Base-by-base conservation (phyloP, 768 basidiomycete genomes). In the Serendipita sp. region DNA sequence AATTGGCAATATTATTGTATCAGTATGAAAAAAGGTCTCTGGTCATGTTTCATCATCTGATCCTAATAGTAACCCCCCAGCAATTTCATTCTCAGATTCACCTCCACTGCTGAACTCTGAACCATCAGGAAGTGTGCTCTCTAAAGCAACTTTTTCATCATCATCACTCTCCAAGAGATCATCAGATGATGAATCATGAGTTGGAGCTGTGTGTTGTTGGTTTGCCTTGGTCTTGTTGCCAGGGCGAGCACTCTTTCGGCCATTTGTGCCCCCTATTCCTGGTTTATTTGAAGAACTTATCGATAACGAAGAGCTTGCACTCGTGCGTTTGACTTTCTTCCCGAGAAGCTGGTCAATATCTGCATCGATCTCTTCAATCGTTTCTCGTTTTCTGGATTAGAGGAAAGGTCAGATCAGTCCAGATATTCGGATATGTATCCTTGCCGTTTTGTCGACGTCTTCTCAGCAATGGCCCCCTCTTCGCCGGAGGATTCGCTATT, bases 291-390 rank as follows among this genome's bases (percentile, higher is more conserved):
- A 60, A 4, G 29, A n/a, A 23, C 8, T 10, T 10, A 60, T 60
- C 10, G 55, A 60, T n/a, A 34, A 29, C 33, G 55, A 27, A 4
- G 55, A 60, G 16, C 27, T 29, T 4, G 27, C 55, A 34, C 55
- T 60, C 8, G 27, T 31, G 8, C 55, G 18, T 60, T 60, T 60
- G n/a, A 60, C 27, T 27, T n/a, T 3, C 33, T 60, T 60, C 27
- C 55, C 55, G 4, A 60, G 55, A 4, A 60, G 4, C 31, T 60
- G 55, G 33, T 60, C 55, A 37, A 60, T 60, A n/a, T 60, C 55
- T 5, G 55, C 55, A 34, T 60, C 55, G 8, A 60, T 60, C n/a
- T 60, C 55, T 33, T 60, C 55, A 10, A 60, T 60, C 8, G 55
- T 60, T 60, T 60, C 55, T 33, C 55, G 11, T 36, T 60, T 60